phyloP scores from a whole-genome alignment of 2,329 filamentous ascomycete species.

The Calonectria naviculata region DNA sequence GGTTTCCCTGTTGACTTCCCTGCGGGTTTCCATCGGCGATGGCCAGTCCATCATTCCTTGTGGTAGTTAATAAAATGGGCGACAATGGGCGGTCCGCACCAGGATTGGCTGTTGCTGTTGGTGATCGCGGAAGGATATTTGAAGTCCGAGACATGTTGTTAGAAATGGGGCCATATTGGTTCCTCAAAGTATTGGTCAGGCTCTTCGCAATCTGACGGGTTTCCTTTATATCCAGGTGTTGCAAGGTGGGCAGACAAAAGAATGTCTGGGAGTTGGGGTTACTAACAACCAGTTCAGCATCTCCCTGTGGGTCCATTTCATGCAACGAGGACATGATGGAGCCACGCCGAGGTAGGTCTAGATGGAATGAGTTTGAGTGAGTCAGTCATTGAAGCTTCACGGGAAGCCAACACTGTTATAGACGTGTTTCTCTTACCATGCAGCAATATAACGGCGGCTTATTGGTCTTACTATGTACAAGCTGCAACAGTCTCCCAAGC shows the following conservation, averaged over 20 bases:
- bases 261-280: neutral
- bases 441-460: neutral
- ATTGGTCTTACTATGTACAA: neutral
- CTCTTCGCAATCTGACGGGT: neutral
- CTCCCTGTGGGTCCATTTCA: conserved; percentile 1
- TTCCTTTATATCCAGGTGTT: neutral
- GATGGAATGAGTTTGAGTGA: neutral
- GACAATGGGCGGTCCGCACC: neutral
- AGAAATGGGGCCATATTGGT: neutral
- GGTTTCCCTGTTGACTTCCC: neutral
- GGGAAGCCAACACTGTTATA: neutral
- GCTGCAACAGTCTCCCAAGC: neutral
- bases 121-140: too few species aligned
- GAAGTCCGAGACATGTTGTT: neutral
- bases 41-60: neutral
- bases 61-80: neutral
- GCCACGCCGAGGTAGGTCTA: neutral
- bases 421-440: neutral
- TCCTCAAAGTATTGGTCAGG: neutral
- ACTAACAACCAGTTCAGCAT: neutral
- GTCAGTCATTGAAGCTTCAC: neutral
- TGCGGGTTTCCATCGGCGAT: neutral
- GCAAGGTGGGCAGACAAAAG: neutral
- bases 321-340: neutral
- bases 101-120: neutral